Conservation (phyloP, 805 yeast species). For the Hanseniaspora jakobsenii region DNA sequence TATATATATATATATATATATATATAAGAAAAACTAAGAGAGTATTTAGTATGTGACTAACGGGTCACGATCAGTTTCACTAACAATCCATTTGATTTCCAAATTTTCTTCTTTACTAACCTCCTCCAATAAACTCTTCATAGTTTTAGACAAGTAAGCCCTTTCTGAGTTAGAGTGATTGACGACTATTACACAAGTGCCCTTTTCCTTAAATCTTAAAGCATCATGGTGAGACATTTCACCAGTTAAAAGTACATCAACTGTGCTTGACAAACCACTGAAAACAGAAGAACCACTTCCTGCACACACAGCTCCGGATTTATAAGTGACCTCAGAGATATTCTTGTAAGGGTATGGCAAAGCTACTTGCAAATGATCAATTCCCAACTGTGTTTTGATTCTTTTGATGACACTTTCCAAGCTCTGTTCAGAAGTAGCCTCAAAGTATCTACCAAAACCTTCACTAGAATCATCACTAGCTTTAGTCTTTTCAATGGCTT, state of each 20-base stretch:
- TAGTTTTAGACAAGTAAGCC: constrained; percentile 53
- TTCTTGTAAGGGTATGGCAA: constrained; percentile 19
- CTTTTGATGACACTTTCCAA: constrained; percentile 37
- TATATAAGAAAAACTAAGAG: no score
- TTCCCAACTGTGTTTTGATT: constrained; percentile 42
- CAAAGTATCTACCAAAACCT: constrained; percentile 73
- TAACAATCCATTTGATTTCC: constrained; percentile 14
- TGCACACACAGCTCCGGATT: constrained; percentile 75
- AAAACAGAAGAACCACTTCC: constrained; percentile 85
- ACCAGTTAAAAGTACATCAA: constrained; percentile 76
- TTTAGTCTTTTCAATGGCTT: constrained; percentile 20
- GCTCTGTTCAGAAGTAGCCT: constrained; percentile 31
- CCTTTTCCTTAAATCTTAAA: constrained; percentile 55
- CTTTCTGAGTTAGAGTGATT: constrained; percentile 92
- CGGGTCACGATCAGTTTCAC: constrained; percentile 22
- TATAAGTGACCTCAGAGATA: constrained; percentile 29
- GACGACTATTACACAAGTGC: constrained; percentile 60
- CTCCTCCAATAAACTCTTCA: constrained; percentile 28
- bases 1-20: no score
- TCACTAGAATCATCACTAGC: constrained; percentile 21
- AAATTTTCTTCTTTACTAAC: background rate
- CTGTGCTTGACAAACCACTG: constrained; percentile 44
- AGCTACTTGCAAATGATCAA: constrained; percentile 56
- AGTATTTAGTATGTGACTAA: constrained; percentile 5
- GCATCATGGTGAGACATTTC: constrained; percentile 92